A percentile compares a stretch with the other conserved stretches of the same genome.
phyloP scores from a whole-genome alignment of 192 early-diverging fungal species.

The Coemansia sp. region DNA sequence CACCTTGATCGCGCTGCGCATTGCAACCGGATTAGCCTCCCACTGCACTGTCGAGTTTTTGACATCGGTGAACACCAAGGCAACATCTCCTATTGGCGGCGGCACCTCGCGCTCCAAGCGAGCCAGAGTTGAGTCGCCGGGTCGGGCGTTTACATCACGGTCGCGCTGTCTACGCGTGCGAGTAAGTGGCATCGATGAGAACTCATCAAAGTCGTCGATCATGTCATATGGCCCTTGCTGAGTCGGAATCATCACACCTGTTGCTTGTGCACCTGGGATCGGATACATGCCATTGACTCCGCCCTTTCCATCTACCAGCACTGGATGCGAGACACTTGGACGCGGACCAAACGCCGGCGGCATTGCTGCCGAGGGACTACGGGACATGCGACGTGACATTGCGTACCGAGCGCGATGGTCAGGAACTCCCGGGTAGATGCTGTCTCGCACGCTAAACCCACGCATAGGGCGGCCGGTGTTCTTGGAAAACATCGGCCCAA shows the following conservation, averaged over 20 bases:
- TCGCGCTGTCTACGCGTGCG: slow-evolving; percentile 48
- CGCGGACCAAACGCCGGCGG: slow-evolving; percentile 34
- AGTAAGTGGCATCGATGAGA: slow-evolving; percentile 30
- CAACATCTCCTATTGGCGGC: slow-evolving; percentile 79
- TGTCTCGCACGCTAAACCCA: slow-evolving; percentile 55
- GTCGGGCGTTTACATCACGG: slow-evolving; percentile 44
- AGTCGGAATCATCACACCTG: slow-evolving; percentile 6
- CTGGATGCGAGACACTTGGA: slow-evolving; percentile 23
- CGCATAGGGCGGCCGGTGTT: slow-evolving; percentile 49
- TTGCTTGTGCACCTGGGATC: slow-evolving; percentile 19
- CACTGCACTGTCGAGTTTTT: slow-evolving; percentile 92
- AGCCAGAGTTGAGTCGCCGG: slow-evolving; percentile 59
- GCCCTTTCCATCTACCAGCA: slow-evolving; percentile 23
- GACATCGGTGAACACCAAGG: slow-evolving; percentile 91
- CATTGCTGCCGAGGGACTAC: slow-evolving; percentile 42
- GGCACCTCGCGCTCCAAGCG: slow-evolving; percentile 73
- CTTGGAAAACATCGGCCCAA: slow-evolving; percentile 74
- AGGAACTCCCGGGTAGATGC: slow-evolving; percentile 46
- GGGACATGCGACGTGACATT: slow-evolving; percentile 45
- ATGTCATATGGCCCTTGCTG: slow-evolving; percentile 39
- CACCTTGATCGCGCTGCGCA: slow-evolving; percentile 83
- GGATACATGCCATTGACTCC: slow-evolving; percentile 16
- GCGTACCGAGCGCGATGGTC: slow-evolving; percentile 53
- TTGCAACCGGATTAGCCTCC: slow-evolving; percentile 80
- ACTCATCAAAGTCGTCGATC: slow-evolving; percentile 46